Percentiles rank a stretch among this genome's conserved stretches.
Evolutionary conservation across 345 rosid genomes (phyloP).

Genomic region (Gossypium sturtianum): DNA sequence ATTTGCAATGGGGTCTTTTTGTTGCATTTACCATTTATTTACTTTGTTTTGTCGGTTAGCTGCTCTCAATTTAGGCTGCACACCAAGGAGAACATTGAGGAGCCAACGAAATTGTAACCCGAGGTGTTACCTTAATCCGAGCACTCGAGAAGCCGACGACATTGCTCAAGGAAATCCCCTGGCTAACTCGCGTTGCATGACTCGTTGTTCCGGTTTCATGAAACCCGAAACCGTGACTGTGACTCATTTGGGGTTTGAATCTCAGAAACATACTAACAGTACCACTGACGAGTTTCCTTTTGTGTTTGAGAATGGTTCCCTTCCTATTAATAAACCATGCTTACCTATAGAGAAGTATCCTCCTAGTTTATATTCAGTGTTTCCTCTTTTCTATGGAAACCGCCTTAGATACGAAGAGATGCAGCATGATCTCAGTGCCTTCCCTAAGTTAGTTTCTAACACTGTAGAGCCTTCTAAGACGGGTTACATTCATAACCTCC

Average conservation of each 20-base stretch:
- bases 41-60: slow-evolving; percentile 30
- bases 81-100: slow-evolving; percentile 47
- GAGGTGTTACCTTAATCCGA: slow-evolving; percentile 38
- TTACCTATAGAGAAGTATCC: slow-evolving; percentile 21
- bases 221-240: slow-evolving; percentile 10
- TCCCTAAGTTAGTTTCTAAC: slow-evolving; percentile 14
- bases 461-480: slow-evolving; percentile 19
- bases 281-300: slow-evolving; percentile 15
- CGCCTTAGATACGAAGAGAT: slow-evolving; percentile 22
- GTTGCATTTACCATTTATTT: background rate
- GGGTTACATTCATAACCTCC: slow-evolving; percentile 10
- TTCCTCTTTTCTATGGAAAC: slow-evolving; percentile 40
- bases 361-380: slow-evolving; percentile 25
- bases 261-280: slow-evolving; percentile 1
- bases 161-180: slow-evolving; percentile 13
- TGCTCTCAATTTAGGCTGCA: slow-evolving; percentile 67
- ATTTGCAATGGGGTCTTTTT: background rate
- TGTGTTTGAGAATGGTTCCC: slow-evolving; percentile 16
- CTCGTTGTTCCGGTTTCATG: slow-evolving; percentile 18
- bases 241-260: slow-evolving; percentile 12
- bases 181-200: slow-evolving; percentile 9
- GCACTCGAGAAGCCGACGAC: slow-evolving; percentile 24
- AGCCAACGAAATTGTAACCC: slow-evolving; percentile 46
- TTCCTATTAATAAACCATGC: slow-evolving; percentile 9
- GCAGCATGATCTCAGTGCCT: slow-evolving; percentile 14